Base-by-base conservation (phyloP, 2,329 filamentous ascomycete species). In the Sordariomycetes sp. region DNA sequence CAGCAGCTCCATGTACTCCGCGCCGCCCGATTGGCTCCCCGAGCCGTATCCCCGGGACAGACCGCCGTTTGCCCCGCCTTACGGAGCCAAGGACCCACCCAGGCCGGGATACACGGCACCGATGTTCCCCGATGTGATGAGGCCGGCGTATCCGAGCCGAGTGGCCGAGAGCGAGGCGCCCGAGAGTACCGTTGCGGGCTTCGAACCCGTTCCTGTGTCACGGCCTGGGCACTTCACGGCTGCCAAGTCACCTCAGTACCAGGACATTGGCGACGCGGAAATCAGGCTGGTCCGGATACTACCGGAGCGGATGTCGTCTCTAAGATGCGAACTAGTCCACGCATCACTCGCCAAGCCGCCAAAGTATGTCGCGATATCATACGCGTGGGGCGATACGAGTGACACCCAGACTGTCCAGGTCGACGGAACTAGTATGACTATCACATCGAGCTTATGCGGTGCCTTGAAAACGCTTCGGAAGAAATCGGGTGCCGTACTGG, bases 321-420 rank as follows among this genome's bases (percentile, higher is more conserved):
- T 64, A 25, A 54, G 61, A 25, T 63, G 62, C 42, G 53, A 62
- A 48, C 28, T 64, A 1, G 5, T 59, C 12, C 57, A 58, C 17
- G 53, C 53, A 2, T 57, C 58, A 7, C 51, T 64, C 3, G 45
- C 59, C 42, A 53, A 62, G 10, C 59, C 61, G 2, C 62, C 62
- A 2, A 52, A 58, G 0, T 70, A 68, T 48, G 58, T 62, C 25
- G 67, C 68, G 2, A 56, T 71, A 1, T 71, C 68, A 0, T 70
- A 71, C 59, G 64, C 65, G 0, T 69, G 68, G 69, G 68, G 69
- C 0, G 64, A 68, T 51, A 52, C 62, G 0, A 61, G 63, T 3
- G 62, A 67, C 20, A 61, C 60, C 0, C 51, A 53, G n/a, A 55
- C 36, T 2, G 45, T 64, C 1, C 52, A 55, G 12, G 50, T 64